These are phyloP conservation scores for Melanopsichium pennsylvanicum DNA, from an alignment of 1,284 basidiomycete genomes.

Conservation along the genomic window DNA sequence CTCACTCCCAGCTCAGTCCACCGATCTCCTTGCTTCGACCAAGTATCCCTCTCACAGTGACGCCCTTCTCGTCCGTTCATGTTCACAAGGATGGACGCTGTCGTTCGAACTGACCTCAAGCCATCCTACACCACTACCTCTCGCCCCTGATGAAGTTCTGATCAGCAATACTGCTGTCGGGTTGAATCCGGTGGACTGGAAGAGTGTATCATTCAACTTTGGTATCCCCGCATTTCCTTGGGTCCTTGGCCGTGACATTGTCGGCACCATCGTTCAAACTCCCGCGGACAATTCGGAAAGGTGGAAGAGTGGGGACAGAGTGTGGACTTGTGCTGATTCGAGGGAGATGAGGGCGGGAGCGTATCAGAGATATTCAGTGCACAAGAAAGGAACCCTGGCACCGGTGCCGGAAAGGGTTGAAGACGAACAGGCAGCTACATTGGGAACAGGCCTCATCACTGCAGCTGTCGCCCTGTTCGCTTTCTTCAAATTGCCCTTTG, in stretches of 20 bases:
- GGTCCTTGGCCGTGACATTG: constrained; percentile 69
- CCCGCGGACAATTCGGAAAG: constrained; percentile 66
- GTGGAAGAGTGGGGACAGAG: constrained; percentile 68
- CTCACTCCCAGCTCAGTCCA: no score
- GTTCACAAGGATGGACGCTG: constrained; percentile 51
- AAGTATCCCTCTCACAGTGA: constrained; percentile 5
- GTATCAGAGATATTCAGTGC: constrained; percentile 49
- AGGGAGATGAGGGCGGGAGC: constrained; percentile 47
- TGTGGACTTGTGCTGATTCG: constrained; percentile 60
- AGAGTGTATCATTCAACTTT: constrained; percentile 53
- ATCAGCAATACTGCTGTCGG: constrained; percentile 48
- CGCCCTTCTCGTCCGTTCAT: constrained; percentile 49
- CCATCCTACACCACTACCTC: constrained; percentile 20
- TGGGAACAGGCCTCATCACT: constrained; percentile 64
- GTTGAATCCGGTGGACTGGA: constrained; percentile 59
- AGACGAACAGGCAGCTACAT: constrained; percentile 51
- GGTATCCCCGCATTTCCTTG: constrained; percentile 56
- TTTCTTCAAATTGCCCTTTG: constrained; percentile 40
- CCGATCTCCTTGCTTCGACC: no score
- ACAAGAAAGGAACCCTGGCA: constrained; percentile 41
- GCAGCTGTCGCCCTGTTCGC: constrained; percentile 53
- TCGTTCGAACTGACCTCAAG: constrained; percentile 51
- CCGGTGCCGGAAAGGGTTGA: constrained; percentile 19
- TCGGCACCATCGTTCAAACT: constrained; percentile 68
- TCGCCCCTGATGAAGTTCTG: constrained; percentile 29